These are phyloP conservation scores for Geopyxis carbonaria DNA, from an alignment of 495 filamentous ascomycete species.

Conservation along the genomic window DNA sequence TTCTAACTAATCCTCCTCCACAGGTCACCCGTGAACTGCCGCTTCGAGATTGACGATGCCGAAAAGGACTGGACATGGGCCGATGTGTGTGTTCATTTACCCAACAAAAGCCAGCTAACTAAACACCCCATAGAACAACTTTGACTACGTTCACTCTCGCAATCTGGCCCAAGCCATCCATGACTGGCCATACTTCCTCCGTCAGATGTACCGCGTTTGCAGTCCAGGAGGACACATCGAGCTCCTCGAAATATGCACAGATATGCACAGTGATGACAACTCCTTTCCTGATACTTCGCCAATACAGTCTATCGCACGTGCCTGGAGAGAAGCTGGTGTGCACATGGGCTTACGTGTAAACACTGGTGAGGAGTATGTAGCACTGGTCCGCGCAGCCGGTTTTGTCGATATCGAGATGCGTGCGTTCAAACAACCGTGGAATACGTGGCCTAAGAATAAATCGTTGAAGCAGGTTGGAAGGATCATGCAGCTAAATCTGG, in stretches of 20 bases:
- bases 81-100: no score
- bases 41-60: no score
- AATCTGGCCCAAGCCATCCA: conserved; percentile 19
- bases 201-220: conserved; percentile 4
- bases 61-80: no score
- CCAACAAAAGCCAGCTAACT: no score
- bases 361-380: no score
- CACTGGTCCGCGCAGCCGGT: no score
- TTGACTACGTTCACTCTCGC: conserved; percentile 30
- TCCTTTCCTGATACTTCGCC: background rate
- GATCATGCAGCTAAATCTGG: no score
- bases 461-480: conserved; percentile 8
- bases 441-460: conserved; percentile 11
- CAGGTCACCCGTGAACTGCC: no score
- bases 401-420: conserved; percentile 23
- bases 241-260: background rate
- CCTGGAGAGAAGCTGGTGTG: no score
- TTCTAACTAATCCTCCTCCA: no score
- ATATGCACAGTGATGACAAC: background rate
- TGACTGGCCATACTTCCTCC: conserved; percentile 15
- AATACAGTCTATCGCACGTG: no score
- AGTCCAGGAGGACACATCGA: background rate
- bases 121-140: conserved; percentile 17
- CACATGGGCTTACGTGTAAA: no score
- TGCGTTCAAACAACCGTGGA: conserved; percentile 8